phyloP scores from a whole-genome alignment of 768 basidiomycete species.

The Tubosaeta sp. region DNA sequence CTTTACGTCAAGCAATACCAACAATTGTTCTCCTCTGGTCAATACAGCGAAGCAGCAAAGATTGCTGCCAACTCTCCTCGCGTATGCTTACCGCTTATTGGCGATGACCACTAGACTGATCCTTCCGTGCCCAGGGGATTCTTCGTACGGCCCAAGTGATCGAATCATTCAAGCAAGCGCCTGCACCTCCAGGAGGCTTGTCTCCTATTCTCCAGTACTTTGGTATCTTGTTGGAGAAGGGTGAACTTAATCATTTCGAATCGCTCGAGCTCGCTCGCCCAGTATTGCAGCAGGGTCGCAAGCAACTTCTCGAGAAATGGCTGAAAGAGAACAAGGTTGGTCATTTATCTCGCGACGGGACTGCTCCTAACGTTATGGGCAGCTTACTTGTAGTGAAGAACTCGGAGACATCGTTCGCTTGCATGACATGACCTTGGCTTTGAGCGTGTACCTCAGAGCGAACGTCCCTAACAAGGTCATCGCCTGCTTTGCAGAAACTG shows the following conservation, averaged over 20 bases:
- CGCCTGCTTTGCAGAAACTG: constrained; percentile 98
- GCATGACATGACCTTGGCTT: constrained; percentile 94
- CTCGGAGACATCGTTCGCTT: constrained; percentile 94
- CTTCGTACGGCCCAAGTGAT: constrained; percentile 93
- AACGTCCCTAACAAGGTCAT: constrained; percentile 98
- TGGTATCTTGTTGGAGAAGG: constrained; percentile 97
- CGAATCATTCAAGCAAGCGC: constrained; percentile 95
- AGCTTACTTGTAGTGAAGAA: constrained; percentile 98
- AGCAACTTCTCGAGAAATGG: constrained; percentile 98
- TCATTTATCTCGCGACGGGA: constrained; percentile 4
- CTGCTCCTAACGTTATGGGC: constrained; percentile 9
- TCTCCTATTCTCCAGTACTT: constrained; percentile 98
- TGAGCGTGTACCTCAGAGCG: constrained; percentile 96
- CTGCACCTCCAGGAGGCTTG: constrained; percentile 83
- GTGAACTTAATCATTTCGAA: constrained; percentile 94
- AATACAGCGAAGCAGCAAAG: constrained; percentile 94
- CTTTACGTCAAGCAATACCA: constrained; percentile 94
- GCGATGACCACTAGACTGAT: background rate
- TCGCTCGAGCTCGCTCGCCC: constrained; percentile 94
- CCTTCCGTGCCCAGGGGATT: constrained; percentile 60
- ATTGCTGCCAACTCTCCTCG: constrained; percentile 96
- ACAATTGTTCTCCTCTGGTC: constrained; percentile 80
- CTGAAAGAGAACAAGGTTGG: constrained; percentile 96
- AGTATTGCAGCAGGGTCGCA: constrained; percentile 92
- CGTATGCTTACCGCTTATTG: constrained; percentile 39